A percentile compares a stretch with the other conserved stretches of the same genome.
phyloP scores from a whole-genome alignment of 2,329 filamentous ascomycete species.

The Colletotrichum simmondsii region DNA sequence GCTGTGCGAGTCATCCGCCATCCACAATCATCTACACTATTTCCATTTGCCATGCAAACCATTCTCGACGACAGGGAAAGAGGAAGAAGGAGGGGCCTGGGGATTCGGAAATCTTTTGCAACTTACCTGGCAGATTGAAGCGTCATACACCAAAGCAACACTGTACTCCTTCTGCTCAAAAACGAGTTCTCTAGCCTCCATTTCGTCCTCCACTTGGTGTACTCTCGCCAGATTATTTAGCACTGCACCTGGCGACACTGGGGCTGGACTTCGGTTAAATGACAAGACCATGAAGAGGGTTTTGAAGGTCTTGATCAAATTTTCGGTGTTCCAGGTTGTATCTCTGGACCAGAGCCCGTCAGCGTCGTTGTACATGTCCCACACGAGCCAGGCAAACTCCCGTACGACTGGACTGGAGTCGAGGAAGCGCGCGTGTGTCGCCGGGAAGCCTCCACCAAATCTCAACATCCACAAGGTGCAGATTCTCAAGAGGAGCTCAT shows the following conservation, averaged over 20 bases:
- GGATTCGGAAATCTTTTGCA: neutral
- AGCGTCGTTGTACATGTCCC: neutral
- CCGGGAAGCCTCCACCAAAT: neutral
- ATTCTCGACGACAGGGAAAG: neutral
- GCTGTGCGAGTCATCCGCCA: neutral
- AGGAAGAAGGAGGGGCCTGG: neutral
- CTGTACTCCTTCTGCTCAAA: neutral
- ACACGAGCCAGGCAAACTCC: constrained; percentile 16
- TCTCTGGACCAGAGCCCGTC: neutral
- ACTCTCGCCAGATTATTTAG: neutral
- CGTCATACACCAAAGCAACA: neutral
- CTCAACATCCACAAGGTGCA: neutral
- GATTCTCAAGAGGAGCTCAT: neutral
- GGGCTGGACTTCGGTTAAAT: neutral
- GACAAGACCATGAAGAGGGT: neutral
- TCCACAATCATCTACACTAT: neutral
- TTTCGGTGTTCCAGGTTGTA: neutral
- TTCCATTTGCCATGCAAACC: neutral
- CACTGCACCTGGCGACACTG: neutral
- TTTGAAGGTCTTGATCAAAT: neutral
- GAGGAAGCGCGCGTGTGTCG: constrained; percentile 19
- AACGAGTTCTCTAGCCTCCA: neutral
- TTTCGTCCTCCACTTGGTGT: neutral
- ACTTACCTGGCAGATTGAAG: neutral
- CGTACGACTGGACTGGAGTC: neutral